These are phyloP conservation scores for Keqinozyma sinolaborantium DNA, from an alignment of 1,139 yeast genomes.

Conservation along the genomic window DNA sequence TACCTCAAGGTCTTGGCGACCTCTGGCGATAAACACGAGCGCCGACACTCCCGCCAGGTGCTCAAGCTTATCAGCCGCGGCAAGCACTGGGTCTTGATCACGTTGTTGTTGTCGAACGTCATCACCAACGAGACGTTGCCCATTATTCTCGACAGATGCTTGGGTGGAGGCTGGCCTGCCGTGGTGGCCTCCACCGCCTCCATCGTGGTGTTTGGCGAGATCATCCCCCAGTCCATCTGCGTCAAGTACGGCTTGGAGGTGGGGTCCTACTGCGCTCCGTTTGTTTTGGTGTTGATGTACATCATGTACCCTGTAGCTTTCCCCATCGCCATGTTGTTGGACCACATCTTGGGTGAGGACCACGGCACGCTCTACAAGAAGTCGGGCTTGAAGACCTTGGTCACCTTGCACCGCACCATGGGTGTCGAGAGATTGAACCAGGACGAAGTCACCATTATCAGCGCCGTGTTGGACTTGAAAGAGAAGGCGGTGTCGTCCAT, in stretches of 20 bases:
- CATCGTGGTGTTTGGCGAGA: constrained; percentile 93
- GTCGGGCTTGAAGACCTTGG: constrained; percentile 89
- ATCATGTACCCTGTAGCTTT: constrained; percentile 89
- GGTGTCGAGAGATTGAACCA: constrained; percentile 90
- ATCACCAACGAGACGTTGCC: constrained; percentile 96
- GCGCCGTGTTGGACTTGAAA: constrained; percentile 90
- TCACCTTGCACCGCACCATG: constrained; percentile 89
- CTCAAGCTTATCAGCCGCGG: constrained; percentile 72
- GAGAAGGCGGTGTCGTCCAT: constrained; percentile 83
- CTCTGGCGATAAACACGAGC: constrained; percentile 58
- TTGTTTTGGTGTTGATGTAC: constrained; percentile 82
- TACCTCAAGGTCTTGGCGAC: constrained; percentile 70
- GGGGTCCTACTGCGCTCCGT: constrained; percentile 89
- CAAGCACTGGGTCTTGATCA: constrained; percentile 97
- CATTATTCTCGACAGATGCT: constrained; percentile 83
- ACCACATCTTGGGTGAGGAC: constrained; percentile 84
- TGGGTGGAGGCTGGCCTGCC: constrained; percentile 98
- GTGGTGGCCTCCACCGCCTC: constrained; percentile 89
- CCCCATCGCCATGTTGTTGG: constrained; percentile 82
- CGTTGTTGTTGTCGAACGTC: constrained; percentile 79
- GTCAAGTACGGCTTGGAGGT: constrained; percentile 90
- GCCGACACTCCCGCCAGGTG: constrained; percentile 71
- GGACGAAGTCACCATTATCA: constrained; percentile 94
- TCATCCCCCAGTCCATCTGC: constrained; percentile 91
- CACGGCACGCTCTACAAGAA: constrained; percentile 94